phyloP scores from a whole-genome alignment of 2,329 filamentous ascomycete species.

The Aspergillus quadrilineatus region DNA sequence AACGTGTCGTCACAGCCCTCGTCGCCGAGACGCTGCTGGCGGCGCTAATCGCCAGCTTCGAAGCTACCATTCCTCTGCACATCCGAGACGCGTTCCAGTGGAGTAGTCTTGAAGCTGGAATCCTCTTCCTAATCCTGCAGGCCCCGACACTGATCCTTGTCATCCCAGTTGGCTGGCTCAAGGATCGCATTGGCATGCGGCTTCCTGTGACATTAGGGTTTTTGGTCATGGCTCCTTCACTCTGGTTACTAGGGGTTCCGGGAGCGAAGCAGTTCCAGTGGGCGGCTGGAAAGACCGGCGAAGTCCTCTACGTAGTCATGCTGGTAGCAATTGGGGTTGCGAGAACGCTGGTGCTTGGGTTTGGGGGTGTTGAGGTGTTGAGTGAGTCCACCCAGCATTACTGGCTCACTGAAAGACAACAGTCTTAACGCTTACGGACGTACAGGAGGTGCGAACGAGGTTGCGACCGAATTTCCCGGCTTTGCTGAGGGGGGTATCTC shows the following conservation, averaged over 20 bases:
- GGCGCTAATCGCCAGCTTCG: background rate
- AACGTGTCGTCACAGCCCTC: background rate
- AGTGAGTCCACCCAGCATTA: background rate
- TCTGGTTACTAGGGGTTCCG: background rate
- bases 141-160: background rate
- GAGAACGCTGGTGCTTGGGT: background rate
- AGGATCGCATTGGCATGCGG: background rate
- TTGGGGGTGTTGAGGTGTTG: background rate
- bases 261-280: background rate
- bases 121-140: background rate
- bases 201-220: background rate
- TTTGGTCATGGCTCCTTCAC: background rate
- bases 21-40: background rate
- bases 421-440: too few relatives aligned
- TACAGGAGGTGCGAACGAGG: background rate
- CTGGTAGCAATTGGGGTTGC: background rate
- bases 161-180: background rate
- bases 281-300: background rate
- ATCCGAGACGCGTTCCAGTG: background rate
- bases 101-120: background rate
- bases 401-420: too few relatives aligned
- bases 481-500: background rate
- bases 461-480: background rate
- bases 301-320: background rate
- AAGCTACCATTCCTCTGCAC: conserved; percentile 1